Conservation (phyloP, 2,329 filamentous ascomycete genomes). For the Meredithiella fracta region DNA sequence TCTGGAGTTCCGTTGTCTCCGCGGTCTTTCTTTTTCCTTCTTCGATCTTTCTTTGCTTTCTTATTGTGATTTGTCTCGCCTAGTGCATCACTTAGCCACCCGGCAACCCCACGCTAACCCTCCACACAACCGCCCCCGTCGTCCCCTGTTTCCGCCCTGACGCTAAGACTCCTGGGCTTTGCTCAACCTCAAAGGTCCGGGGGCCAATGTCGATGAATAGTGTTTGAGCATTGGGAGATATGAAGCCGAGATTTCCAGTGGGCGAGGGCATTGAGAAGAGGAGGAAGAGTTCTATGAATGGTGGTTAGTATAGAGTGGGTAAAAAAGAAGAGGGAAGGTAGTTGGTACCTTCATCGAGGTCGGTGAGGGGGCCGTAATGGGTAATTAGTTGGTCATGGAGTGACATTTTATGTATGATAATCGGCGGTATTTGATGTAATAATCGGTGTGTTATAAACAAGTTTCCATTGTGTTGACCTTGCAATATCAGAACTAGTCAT, state of each 20-base stretch:
- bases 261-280: constrained; percentile 65
- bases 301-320: background rate
- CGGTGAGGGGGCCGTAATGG: constrained; percentile 22
- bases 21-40: background rate
- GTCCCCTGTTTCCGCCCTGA: constrained; percentile 52
- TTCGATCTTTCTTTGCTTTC: background rate
- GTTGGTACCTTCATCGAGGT: constrained; percentile 32
- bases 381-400: background rate
- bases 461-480: too few relatives aligned
- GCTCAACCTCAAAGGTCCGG: constrained; percentile 58
- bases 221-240: constrained; percentile 50
- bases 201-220: constrained; percentile 53
- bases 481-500: too few relatives aligned
- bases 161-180: constrained; percentile 68
- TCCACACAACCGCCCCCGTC: constrained; percentile 64
- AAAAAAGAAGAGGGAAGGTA: background rate
- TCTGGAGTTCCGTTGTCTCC: background rate
- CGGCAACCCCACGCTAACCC: constrained; percentile 67
- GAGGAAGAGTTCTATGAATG: constrained; percentile 61
- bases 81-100: constrained; percentile 50
- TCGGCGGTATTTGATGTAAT: background rate
- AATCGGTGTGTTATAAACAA: too few relatives aligned
- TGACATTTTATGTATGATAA: background rate
- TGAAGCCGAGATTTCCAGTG: constrained; percentile 66
- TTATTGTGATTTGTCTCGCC: too few relatives aligned